Evolutionary conservation across 75 land plant species (phyloP), one percentile per base, ranked within the genome.

Genomic region (Cunninghamia lanceolata): DNA sequence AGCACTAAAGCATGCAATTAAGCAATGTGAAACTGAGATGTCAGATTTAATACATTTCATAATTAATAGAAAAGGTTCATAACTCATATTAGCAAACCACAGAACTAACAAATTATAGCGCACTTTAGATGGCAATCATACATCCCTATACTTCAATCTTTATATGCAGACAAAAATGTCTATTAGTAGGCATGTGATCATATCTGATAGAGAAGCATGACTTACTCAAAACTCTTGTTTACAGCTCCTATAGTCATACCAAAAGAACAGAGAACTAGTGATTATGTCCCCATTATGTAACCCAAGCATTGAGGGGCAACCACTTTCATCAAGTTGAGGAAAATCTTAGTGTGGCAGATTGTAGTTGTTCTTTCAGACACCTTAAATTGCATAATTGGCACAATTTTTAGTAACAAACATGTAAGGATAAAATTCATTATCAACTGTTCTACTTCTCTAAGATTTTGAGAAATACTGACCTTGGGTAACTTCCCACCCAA

Each of bases 401-500:
- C 15, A 80, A 80, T 1, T 3, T 13, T 28, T 45, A 45, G 47
- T 7, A 45, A 80, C 14, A 43, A 80, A 43, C 47, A 19, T 28
- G 21, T 21, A 42, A 28, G 21, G 52, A 43, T 28, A 4, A 80
- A 45, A 80, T 45, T 80, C 50, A 47, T n/a, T 80, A 45, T 28
- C 15, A 45, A 45, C 3, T n/a, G 13, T 28, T 45, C 25, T 45
- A 40, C 32, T 73, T 43, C 46, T 80, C 25, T 42, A 43, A 45
- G 13, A 43, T 28, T 43, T 80, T 43, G 47, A 43, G 3, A 80
- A 80, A 25, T 28, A 79, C 63, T 40, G 82, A 97, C 99, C 96
- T 98, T 98, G 1, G 99, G 99, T 85, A 98, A 84, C 89, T 98
- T 98, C 84, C 99, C 99, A 34, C 99, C 99, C 84, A 98, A 94